Evolutionary conservation across 129 eudicot genomes (phyloP), one percentile per base, ranked within the genome.

Genomic region (Ambrosia artemisiifolia): DNA sequence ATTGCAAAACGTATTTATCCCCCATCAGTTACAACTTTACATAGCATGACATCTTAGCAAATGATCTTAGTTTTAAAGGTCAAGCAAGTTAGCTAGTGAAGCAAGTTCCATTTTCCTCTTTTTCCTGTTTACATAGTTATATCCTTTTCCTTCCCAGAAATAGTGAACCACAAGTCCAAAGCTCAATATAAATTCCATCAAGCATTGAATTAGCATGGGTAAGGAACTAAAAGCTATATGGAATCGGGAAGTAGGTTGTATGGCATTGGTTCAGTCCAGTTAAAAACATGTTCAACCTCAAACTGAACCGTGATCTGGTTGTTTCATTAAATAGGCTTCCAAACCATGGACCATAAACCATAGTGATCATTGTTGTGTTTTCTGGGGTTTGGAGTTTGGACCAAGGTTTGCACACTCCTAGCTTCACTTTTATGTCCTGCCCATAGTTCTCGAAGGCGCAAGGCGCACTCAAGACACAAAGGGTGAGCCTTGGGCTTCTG

Each of bases 121-220:
- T 4, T 50, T 50, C 20, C 20, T 16, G 14, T 14, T 50, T 16
- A 14, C 56, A 54, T 17, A 9, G 32, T 10, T 20, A 1, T 54
- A 10, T 19, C 32, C 19, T 13, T 59, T 61, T 30, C 19, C 20
- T 61, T 3, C 12, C 2, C 28, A 34, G 17, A n/a, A 14, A 62
- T 12, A 34, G 66, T 57, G 36, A 61, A 20, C 33, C 44, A 61
- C 66, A 61, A 61, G 66, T 33, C 24, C 66, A 61, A 33, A 33
- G 19, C 20, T 61, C 43, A 33, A 61, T 30, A 61, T 61, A 16
- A 61, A 61, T 2, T 57, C 44, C 19, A 34, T 44, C 66, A 61
- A 33, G 12, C 66, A 61, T 61, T 33, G 44, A 33, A 34, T 61
- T 61, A 6, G 44, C 66, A 61, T 61, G 66, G 35, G n/a, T 7